Base-by-base conservation (phyloP, 1,139 yeast species). In the Blastobotrys apis region DNA sequence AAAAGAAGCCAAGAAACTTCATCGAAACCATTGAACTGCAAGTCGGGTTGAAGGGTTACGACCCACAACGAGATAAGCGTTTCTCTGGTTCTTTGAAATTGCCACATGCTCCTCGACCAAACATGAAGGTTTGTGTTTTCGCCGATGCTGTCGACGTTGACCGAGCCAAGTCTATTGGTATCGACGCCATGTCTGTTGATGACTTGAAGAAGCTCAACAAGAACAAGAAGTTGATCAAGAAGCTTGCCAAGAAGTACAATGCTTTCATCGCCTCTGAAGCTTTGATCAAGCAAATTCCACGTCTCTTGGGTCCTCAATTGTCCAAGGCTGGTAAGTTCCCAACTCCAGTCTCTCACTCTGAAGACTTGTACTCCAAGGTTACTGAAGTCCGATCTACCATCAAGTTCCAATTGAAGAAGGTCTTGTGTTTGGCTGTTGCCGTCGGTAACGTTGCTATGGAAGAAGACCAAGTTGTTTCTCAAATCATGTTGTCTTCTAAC, bases 311-410 rank as follows among this genome's bases (percentile, higher is more conserved):
- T 79, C 99, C 99, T 74, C 97, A 94, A 76, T 90, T 94, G 73
- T 94, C 98, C 65, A 94, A 94, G 87, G 98, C 97, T 72, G 98
- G 98, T 85, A 94, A 94, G 90, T 94, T 94, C 95, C 99, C 99
- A 75, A 90, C 98, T 73, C 98, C 99, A 76, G 97, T 94, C 66
- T 92, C 98, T 58, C 98, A 92, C 85, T 80, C 86, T 74, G 99
- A 94, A 73, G 98, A 94, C 75, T 83, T 94, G 72, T 85, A 86
- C 83, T 71, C 80, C 63, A 92, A 92, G 87, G 94, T 94, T 67
- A 82, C 78, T 66, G 99, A 94, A 71, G 98, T 92, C 67, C 90
- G 85, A 80, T 88, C 98, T 60, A 94, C 99, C 82, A 88, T 94
- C 81, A 94, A 92, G 86, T 94, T 94, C 95, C 99, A 94, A 81